Conservation (phyloP, 1,139 yeast genomes). For the Torulaspora pretoriensis region DNA sequence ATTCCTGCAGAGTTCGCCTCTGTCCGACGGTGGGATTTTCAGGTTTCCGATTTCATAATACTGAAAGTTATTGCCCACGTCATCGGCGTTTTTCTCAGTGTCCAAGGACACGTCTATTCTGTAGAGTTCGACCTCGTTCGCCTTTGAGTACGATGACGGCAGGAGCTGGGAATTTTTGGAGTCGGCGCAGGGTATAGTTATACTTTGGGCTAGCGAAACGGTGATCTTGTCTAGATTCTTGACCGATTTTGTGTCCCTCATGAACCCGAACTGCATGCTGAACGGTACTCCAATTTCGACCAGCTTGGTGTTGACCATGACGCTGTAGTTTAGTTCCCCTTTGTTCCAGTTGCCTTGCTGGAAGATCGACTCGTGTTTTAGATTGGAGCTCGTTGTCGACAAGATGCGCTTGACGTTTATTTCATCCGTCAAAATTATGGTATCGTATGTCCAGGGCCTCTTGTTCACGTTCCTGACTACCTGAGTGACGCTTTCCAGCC, state of each 20-base stretch:
- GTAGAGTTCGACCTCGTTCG: slow-evolving; percentile 11
- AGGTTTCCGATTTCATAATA: slow-evolving; percentile 10
- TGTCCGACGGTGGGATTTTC: slow-evolving; percentile 7
- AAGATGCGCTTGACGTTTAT: slow-evolving; percentile 22
- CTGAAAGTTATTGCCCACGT: slow-evolving; percentile 4
- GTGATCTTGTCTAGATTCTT: slow-evolving; percentile 8
- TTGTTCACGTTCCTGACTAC: slow-evolving; percentile 12
- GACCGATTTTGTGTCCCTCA: slow-evolving; percentile 3
- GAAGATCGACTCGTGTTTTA: slow-evolving; percentile 12
- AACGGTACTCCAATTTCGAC: slow-evolving; percentile 21
- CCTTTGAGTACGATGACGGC: slow-evolving; percentile 13
- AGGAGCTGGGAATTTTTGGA: slow-evolving; percentile 6
- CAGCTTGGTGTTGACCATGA: slow-evolving; percentile 18
- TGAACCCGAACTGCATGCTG: slow-evolving; percentile 17
- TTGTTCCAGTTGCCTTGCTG: slow-evolving; percentile 16
- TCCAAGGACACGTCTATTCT: slow-evolving; percentile 1
- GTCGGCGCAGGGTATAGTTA: slow-evolving; percentile 20
- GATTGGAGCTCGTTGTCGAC: slow-evolving; percentile 12
- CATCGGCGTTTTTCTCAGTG: neutral
- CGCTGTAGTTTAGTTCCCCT: slow-evolving; percentile 16
- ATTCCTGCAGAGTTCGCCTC: neutral
- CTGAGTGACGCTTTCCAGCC: slow-evolving; percentile 23
- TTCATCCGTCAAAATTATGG: slow-evolving; percentile 22
- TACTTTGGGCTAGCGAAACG: slow-evolving; percentile 15
- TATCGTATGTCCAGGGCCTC: slow-evolving; percentile 15